Evolutionary conservation across 805 yeast genomes (phyloP), one percentile per base, ranked within the genome.

Genomic region (Grigorovia transvaalensis): DNA sequence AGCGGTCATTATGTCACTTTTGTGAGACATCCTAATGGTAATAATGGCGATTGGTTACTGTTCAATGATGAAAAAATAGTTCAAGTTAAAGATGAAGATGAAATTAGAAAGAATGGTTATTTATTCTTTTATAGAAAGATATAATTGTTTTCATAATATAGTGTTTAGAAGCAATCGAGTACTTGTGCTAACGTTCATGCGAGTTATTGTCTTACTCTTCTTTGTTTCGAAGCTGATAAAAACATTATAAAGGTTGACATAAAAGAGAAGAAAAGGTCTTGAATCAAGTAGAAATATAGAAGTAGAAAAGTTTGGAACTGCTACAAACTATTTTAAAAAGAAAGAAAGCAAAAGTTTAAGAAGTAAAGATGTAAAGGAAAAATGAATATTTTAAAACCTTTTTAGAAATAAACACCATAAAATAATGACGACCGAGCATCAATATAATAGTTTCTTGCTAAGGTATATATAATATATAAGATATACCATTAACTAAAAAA

Each of bases 1-100:
- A 86, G 96, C 0, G 96, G 96, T 0, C 97, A 89, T 65, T 89
- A 89, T 66, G 96, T 90, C 44, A 86, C 83, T 1, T 89, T 85
- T 60, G 72, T 86, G 35, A 76, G 73, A 51, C 77, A 79, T 53
- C 1, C 13, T 1, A 53, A 71, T 2, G 75, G 72, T 1, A 64
- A 59, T 50, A 38, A 38, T 38, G 62, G 56, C 12, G 70, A 73
- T 50, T 88, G 96, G 96, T 83, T 84, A 1, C 71, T 89, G 45
- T 90, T 81, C 70, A 89, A 89, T 63, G 97, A 89, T 63, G 97
- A 89, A 59, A 88, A 88, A 66, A 95, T 89, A 2, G 91, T 85
- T 9, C 60, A 72, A 11, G 74, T 72, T 8, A 73, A 73, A 1
- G 71, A 71, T 41, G 59, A 67, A 9, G 69, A 68, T 19, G 81